Evolutionary conservation across 768 basidiomycete species (phyloP).

Genomic region (Suillus occidentalis): DNA sequence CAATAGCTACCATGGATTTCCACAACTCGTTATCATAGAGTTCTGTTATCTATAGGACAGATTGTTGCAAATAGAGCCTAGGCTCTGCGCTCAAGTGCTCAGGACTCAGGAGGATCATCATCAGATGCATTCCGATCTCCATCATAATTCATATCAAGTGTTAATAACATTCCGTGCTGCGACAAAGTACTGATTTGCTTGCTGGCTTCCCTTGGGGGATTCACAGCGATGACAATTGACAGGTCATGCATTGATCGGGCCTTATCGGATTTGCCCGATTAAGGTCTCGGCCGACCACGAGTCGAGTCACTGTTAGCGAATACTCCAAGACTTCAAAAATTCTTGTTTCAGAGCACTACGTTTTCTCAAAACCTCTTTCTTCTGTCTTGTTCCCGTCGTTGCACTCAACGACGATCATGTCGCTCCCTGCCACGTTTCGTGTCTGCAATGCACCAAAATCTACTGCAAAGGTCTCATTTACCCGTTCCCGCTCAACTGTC

Average conservation of each 20-base stretch:
- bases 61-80: no score
- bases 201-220: background rate
- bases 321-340: constrained; percentile 10
- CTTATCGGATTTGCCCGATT: constrained; percentile 21
- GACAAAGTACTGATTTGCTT: background rate
- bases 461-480: constrained; percentile 33
- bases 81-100: no score
- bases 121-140: no score
- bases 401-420: constrained; percentile 36
- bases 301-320: constrained; percentile 16
- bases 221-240: background rate
- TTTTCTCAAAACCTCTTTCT: constrained; percentile 6
- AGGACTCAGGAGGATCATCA: no score
- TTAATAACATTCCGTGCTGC: no score
- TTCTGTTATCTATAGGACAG: no score
- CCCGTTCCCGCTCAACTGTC: constrained; percentile 52
- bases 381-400: constrained; percentile 11
- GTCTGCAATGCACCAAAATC: constrained; percentile 39
- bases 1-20: no score
- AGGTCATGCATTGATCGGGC: background rate
- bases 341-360: constrained; percentile 11
- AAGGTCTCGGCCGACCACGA: constrained; percentile 25
- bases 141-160: no score
- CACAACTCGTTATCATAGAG: no score
- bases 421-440: constrained; percentile 44